Evolutionary conservation across 2,329 filamentous ascomycete genomes (phyloP), one percentile per base, ranked within the genome.

Genomic region (Chalaropsis thielavioides): DNA sequence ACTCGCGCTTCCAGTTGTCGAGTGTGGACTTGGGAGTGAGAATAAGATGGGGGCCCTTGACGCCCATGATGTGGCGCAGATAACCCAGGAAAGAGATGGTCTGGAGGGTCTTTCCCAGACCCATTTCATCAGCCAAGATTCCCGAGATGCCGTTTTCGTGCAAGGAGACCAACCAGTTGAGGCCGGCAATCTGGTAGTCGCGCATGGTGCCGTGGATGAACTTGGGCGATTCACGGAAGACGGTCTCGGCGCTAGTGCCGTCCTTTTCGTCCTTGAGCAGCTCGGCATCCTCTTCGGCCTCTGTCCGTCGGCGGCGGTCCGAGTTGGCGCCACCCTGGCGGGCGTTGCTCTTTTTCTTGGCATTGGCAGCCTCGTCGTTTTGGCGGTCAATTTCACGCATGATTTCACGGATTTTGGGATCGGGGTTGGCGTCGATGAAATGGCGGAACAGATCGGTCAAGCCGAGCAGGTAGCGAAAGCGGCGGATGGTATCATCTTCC

Each of bases 71-170:
- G 75, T 95, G 94, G 71, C 94, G 86, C 54, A 99, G 80, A 73
- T 99, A 99, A 2, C 94, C 94, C 41, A 99, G 78, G 76, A 99
- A 99, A 1, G 94, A 88, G 67, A 99, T 99, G 0, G 94, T 99
- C 76, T 99, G 94, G 35, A 99, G 77, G 0, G 94, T 99, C 80
- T 99, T 99, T 71, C 94, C 94, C 22, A 99, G 81, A 75, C 94
- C 94, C 94, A 99, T 99, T 77, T 99, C 94, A 72, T 99, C 94
- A 68, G 94, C 94, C 61, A 99, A 79, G 68, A 99, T 99, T 70
- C 94, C 94, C 22, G 92, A 97, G 69, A 99, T 99, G 78, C 94
- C 94, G 72, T 99, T 99, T 75, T 99, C 94, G 72, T 99, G 94
- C 5, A 99, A 81, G 13, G 92, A 97, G 70, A 99, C 91, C 58